A percentile compares a stretch with the other conserved stretches of the same genome.
Conservation (phyloP, 2,329 filamentous ascomycete species). For the Alternaria infectoria region DNA sequence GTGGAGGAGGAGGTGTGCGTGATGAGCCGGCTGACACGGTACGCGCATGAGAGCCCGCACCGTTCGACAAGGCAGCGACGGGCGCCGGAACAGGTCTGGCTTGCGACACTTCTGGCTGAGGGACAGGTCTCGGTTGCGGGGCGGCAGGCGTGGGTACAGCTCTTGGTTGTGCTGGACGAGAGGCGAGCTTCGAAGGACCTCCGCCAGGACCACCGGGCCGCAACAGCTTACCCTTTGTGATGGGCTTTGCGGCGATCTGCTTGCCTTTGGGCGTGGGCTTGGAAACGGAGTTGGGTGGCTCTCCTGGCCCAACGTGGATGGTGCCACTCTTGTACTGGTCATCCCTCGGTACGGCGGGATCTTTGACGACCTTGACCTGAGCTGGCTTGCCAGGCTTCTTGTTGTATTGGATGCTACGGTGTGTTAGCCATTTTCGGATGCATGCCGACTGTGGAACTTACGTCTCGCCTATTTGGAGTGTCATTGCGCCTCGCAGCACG, state of each 20-base stretch:
- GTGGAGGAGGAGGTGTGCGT: slow-evolving; percentile 55
- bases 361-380: slow-evolving; percentile 86
- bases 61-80: slow-evolving; percentile 59
- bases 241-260: slow-evolving; percentile 83
- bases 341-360: slow-evolving; percentile 71
- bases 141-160: slow-evolving; percentile 42
- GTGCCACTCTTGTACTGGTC: slow-evolving; percentile 95
- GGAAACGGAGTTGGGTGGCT: slow-evolving; percentile 81
- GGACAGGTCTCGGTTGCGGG: slow-evolving; percentile 53
- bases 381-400: slow-evolving; percentile 97
- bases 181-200: slow-evolving; percentile 74
- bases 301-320: slow-evolving; percentile 84
- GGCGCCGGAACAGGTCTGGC: slow-evolving; percentile 61
- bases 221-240: slow-evolving; percentile 91
- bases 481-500: slow-evolving; percentile 79
- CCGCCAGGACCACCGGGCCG: slow-evolving; percentile 87
- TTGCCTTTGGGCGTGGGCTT: slow-evolving; percentile 86
- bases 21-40: slow-evolving; percentile 50
- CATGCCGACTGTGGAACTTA: slow-evolving; percentile 43
- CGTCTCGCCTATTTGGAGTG: slow-evolving; percentile 78
- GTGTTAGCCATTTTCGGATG: slow-evolving; percentile 27
- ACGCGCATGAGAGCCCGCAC: slow-evolving; percentile 50
- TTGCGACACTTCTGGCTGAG: slow-evolving; percentile 54
- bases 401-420: slow-evolving; percentile 79
- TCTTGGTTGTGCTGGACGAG: slow-evolving; percentile 52